Evolutionary conservation across 768 basidiomycete genomes (phyloP), one percentile per base, ranked within the genome.

Genomic region (Suillus lakei): DNA sequence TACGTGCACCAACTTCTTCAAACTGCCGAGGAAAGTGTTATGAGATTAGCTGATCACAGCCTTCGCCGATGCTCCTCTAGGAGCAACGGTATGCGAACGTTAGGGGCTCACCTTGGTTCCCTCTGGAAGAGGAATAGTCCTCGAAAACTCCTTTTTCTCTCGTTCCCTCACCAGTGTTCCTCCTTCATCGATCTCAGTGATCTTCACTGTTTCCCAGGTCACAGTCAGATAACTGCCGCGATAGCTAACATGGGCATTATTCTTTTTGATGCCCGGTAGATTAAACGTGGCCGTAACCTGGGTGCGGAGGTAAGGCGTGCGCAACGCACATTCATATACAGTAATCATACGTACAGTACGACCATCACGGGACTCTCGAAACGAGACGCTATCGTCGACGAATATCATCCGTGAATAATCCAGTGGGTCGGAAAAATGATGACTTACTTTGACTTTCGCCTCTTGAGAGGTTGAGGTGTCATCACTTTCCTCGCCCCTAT

Each of bases 211-310:
- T 65, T 84, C 82, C 91, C 91, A 93, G 21, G 85, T 89, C 44
- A 93, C 81, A 43, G 90, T 80, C 12, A 93, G 78, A 53, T 85
- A 79, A 68, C 84, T 78, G 61, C 83, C 82, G 61, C 90, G 89
- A 69, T 86, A 92, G 72, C 87, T 91, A 71, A 93, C 88, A 68
- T 92, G 91, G 63, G 91, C 85, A 66, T 92, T 87, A 64, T 91
- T 84, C 73, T 91, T 92, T 71, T 81, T 82, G 50, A 92, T 85
- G 34, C 90, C 88, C 3, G 83, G 83, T 70, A 93, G 78, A 65
- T 91, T 89, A 73, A 92, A 91, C 59, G 85, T 90, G 28, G 88
- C 89, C 28, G 87, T 87, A 55, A 90, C 84, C 72, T 88, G 43
- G 23, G 36, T 32, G 68, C 63, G 73, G 74, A 62, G 66, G 72